Evolutionary conservation across 192 early-diverging fungal genomes (phyloP).

Genomic region (Rhizophlyctis rosea): DNA sequence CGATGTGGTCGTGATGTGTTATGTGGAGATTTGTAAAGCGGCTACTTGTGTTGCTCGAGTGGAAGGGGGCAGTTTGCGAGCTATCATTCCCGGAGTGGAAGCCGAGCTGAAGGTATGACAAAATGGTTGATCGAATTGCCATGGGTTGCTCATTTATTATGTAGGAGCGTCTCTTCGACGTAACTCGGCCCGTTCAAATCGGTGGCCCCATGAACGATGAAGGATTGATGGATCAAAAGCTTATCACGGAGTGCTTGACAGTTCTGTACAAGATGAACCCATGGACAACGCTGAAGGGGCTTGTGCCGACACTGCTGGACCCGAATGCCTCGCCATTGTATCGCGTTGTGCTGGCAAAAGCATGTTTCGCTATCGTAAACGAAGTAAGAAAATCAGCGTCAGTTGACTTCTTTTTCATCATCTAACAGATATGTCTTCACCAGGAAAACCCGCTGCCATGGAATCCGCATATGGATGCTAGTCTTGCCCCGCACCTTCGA

Average conservation of each 20-base stretch:
- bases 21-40: constrained; percentile 73
- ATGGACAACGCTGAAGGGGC: constrained; percentile 63
- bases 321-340: constrained; percentile 69
- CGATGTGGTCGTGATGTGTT: constrained; percentile 69
- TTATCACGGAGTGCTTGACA: constrained; percentile 71
- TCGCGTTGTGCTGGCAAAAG: constrained; percentile 76
- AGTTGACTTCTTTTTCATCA: too few relatives aligned
- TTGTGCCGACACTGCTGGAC: constrained; percentile 69
- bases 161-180: constrained; percentile 61
- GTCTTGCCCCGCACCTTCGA: constrained; percentile 59
- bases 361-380: constrained; percentile 66
- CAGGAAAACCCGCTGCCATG: constrained; percentile 52
- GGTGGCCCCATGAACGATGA: constrained; percentile 12
- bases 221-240: constrained; percentile 61
- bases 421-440: too few relatives aligned
- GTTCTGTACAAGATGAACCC: constrained; percentile 79
- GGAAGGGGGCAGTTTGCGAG: constrained; percentile 58
- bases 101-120: constrained; percentile 61
- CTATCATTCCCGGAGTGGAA: constrained; percentile 71
- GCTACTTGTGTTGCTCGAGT: constrained; percentile 62
- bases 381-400: constrained; percentile 35
- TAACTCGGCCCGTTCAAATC: background rate
- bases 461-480: constrained; percentile 64
- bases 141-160: background rate
- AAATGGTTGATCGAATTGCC: background rate